Evolutionary conservation across 1,284 basidiomycete species (phyloP).

Genomic region (Apiotrichum montevideense): DNA sequence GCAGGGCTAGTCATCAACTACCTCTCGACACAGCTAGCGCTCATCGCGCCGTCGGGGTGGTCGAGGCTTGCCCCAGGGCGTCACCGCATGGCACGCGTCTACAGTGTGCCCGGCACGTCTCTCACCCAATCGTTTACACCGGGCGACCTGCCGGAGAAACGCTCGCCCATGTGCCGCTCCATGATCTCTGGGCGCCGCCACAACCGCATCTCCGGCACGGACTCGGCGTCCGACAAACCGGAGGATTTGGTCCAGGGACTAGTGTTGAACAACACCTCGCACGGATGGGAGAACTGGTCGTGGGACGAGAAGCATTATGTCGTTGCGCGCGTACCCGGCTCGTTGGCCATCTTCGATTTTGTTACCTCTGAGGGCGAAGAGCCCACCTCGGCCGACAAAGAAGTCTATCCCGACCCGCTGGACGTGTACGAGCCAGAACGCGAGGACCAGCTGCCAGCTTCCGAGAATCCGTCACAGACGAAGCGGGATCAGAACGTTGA

Average conservation of each 20-base stretch:
- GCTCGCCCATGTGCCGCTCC: slow-evolving; percentile 30
- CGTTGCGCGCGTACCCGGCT: slow-evolving; percentile 29
- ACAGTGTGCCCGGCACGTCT: slow-evolving; percentile 6
- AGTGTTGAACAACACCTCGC: not conserved
- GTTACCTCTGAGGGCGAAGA: slow-evolving; percentile 16
- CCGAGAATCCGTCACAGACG: not conserved
- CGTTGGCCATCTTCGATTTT: slow-evolving; percentile 31
- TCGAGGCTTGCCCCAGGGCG: slow-evolving; percentile 5
- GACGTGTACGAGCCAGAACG: slow-evolving; percentile 7
- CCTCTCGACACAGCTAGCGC: slow-evolving; percentile 25
- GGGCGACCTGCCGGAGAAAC: slow-evolving; percentile 7
- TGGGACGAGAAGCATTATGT: slow-evolving; percentile 42
- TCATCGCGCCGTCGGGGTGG: slow-evolving; percentile 4
- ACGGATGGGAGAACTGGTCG: slow-evolving; percentile 20
- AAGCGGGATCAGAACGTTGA: slow-evolving; percentile 4
- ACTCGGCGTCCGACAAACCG: not conserved
- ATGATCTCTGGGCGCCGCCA: slow-evolving; percentile 32
- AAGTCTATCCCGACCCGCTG: slow-evolving; percentile 4
- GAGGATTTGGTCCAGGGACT: not conserved
- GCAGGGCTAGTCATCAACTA: slow-evolving; percentile 39
- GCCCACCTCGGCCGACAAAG: not conserved
- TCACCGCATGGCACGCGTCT: slow-evolving; percentile 4
- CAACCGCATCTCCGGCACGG: slow-evolving; percentile 14
- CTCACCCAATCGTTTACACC: slow-evolving; percentile 11
- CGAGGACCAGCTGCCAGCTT: too few species aligned